Base-by-base conservation (phyloP, 352 stramenopile species). In the Phytopythium ostracodes region DNA sequence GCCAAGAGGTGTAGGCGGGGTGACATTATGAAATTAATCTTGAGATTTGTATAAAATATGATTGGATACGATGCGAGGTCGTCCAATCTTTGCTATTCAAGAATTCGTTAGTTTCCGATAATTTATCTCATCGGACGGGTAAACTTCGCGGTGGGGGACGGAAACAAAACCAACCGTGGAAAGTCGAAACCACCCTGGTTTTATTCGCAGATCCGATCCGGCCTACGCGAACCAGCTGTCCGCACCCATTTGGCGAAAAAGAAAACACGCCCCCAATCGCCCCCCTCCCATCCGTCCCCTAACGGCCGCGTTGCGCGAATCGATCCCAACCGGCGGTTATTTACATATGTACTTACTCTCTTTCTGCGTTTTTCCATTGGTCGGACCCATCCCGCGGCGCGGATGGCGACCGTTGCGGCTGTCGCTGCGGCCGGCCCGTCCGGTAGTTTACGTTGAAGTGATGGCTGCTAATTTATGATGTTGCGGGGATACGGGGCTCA, bases 241-340 rank as follows among this genome's bases (percentile, higher is more conserved):
- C 24, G 40, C 47, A 54, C 47, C 47, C 47, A 54, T 54, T 54
- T 36, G 27, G 27, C 27, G 27, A 54, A 24, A 17, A 52, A 20
- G 12, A 51, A 25, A 12, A 12, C n/a, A 15, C n/a, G 40, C 36
- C 36, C 36, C 36, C 36, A n/a, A n/a, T n/a, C n/a, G n/a, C n/a
- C n/a, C n/a, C n/a, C n/a, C n/a, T n/a, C n/a, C n/a, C n/a, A n/a
- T n/a, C n/a, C n/a, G n/a, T n/a, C n/a, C n/a, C 31, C 31, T 9
- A 36, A 38, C 33, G 33, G 33, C 1, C 33, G 33, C 33, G 33
- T 38, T 14, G 7, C 33, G 33, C 38, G 8, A 8, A 20, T 44
- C 14, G 29, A 7, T 7, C 29, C 29, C 29, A 7, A 11, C 36
- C n/a, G 43, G 43, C 43, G 22, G 20, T 51, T 51, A 25, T 22